These are phyloP conservation scores for Crinitomyces ghanaensis DNA, from an alignment of 805 yeast species.

Conservation along the genomic window DNA sequence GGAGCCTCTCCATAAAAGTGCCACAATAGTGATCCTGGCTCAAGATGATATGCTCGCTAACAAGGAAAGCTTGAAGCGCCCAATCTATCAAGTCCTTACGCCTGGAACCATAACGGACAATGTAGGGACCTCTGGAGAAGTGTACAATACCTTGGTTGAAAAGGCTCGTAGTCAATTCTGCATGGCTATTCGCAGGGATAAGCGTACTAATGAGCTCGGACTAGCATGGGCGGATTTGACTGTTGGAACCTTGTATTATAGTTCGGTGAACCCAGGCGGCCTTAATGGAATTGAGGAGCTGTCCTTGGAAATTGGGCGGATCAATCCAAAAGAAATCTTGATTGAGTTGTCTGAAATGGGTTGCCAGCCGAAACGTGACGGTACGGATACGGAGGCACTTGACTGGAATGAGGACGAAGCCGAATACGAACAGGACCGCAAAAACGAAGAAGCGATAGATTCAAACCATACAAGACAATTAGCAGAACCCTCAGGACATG, in stretches of 20 bases:
- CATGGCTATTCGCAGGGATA: conserved; percentile 47
- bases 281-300: conserved; percentile 48
- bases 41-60: conserved; percentile 22
- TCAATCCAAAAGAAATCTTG: conserved; percentile 72
- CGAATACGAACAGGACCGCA: conserved; percentile 39
- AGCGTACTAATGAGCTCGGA: conserved; percentile 37
- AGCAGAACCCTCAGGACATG: conserved; percentile 12
- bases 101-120: conserved; percentile 93
- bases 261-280: too few relatives aligned
- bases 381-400: conserved; percentile 45
- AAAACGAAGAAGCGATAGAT: conserved; percentile 29
- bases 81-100: conserved; percentile 68
- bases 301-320: conserved; percentile 61
- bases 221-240: conserved; percentile 84
- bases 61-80: conserved; percentile 34
- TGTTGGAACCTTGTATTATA: conserved; percentile 64
- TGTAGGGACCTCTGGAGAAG: too few relatives aligned
- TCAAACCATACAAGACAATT: conserved; percentile 29
- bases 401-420: conserved; percentile 51
- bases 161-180: conserved; percentile 60
- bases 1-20: too few relatives aligned
- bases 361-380: conserved; percentile 32
- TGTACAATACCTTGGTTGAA: conserved; percentile 76
- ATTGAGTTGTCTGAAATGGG: conserved; percentile 23
- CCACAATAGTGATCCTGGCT: conserved; percentile 7